phyloP scores from a whole-genome alignment of 257 asterid genomes.

The Solanum etuberosum region DNA sequence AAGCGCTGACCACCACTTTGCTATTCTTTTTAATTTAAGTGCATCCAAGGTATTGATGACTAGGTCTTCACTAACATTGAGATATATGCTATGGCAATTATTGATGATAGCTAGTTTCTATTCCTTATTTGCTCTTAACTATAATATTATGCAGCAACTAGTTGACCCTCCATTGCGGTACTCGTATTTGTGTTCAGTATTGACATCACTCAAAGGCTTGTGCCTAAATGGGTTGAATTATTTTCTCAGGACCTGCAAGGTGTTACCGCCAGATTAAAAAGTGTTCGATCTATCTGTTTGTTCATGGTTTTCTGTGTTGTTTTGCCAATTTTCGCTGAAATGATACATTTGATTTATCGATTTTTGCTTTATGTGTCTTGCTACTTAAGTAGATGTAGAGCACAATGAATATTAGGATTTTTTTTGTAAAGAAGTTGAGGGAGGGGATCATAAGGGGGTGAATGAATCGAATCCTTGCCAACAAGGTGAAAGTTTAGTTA shows the following conservation, averaged over 20 bases:
- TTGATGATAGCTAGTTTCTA: not conserved
- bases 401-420: not conserved
- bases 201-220: not conserved
- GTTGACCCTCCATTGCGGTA: not conserved
- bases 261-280: constrained; percentile 9
- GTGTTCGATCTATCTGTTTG: not conserved
- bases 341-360: not conserved
- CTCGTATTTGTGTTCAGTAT: not conserved
- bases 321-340: not conserved
- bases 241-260: constrained; percentile 10
- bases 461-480: too few relatives aligned
- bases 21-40: not conserved
- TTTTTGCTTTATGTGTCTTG: not conserved
- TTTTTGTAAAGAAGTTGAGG: too few relatives aligned
- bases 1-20: not conserved
- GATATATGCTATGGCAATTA: not conserved
- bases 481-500: too few relatives aligned
- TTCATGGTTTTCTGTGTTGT: not conserved
- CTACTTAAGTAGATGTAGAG: not conserved
- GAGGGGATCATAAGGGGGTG: too few relatives aligned
- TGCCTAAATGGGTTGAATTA: not conserved
- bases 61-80: not conserved
- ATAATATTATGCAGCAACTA: not conserved
- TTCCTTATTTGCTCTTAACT: not conserved
- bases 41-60: too few relatives aligned